These are phyloP conservation scores for Ceratocystis variospora DNA, from an alignment of 2,329 filamentous ascomycete species.

Conservation along the genomic window DNA sequence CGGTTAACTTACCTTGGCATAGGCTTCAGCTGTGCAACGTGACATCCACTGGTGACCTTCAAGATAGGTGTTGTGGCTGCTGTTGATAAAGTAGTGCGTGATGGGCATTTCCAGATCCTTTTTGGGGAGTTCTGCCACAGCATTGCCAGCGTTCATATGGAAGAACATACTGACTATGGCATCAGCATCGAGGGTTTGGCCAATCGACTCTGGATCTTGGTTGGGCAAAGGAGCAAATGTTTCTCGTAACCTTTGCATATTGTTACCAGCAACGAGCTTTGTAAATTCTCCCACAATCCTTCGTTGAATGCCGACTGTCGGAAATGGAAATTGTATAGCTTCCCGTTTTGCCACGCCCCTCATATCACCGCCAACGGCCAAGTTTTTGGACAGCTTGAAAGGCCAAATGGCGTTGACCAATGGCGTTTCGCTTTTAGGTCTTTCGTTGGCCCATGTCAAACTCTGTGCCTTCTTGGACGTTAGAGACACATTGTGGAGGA, in stretches of 20 bases:
- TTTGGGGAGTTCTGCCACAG: conserved; percentile 29
- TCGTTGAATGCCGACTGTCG: conserved; percentile 13
- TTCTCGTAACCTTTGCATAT: not conserved
- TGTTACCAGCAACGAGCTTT: not conserved
- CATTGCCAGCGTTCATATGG: conserved; percentile 24
- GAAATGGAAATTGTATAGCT: conserved; percentile 4
- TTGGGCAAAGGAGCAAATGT: conserved; percentile 6
- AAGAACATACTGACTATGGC: conserved; percentile 14
- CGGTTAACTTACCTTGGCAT: conserved; percentile 49
- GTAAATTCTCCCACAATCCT: conserved; percentile 12
- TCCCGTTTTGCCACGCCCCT: not conserved
- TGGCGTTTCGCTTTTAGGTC: not conserved
- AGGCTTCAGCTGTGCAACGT: conserved; percentile 61
- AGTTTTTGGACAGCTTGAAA: not conserved
- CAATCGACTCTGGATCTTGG: not conserved
- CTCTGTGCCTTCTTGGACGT: not conserved
- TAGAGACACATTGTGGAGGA: not conserved
- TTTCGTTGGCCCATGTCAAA: not conserved
- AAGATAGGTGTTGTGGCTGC: conserved; percentile 89
- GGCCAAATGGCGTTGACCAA: not conserved
- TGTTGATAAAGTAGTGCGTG: conserved; percentile 86
- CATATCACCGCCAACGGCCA: not conserved
- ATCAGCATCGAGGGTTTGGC: not conserved
- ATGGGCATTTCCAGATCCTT: conserved; percentile 54
- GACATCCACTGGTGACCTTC: conserved; percentile 75